phyloP scores from a whole-genome alignment of 208 protist species.

The Crithidia fasciculata region DNA sequence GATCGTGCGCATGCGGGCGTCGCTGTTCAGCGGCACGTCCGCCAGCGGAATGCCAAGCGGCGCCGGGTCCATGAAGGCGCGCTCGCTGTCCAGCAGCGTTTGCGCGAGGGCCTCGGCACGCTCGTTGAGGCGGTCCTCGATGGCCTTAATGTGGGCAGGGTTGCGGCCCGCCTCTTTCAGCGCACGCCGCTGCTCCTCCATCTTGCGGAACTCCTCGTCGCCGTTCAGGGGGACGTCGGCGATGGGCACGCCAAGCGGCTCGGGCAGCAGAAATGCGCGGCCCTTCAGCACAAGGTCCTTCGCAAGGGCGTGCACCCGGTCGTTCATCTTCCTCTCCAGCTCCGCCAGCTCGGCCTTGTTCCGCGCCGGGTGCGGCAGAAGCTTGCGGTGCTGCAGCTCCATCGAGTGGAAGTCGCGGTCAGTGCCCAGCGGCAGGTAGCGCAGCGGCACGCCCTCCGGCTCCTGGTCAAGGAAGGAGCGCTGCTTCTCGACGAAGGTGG shows the following conservation, averaged over 20 bases:
- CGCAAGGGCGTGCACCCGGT: constrained; percentile 65
- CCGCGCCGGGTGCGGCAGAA: constrained; percentile 36
- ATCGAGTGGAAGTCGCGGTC: constrained; percentile 74
- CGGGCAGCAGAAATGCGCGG: constrained; percentile 64
- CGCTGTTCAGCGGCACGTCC: constrained; percentile 70
- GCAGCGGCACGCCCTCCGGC: constrained; percentile 75
- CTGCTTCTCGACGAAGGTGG: constrained; percentile 68
- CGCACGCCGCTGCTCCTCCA: constrained; percentile 70
- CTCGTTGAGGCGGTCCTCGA: constrained; percentile 70
- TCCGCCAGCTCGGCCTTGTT: constrained; percentile 36
- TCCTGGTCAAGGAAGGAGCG: constrained; percentile 79
- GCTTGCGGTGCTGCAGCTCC: constrained; percentile 56
- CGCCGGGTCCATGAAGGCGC: constrained; percentile 69
- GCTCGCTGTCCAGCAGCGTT: constrained; percentile 56
- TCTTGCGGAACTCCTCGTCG: constrained; percentile 70
- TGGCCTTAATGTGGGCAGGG: constrained; percentile 35
- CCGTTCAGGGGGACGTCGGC: constrained; percentile 68
- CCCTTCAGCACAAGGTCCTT: constrained; percentile 70
- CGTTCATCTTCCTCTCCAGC: constrained; percentile 73
- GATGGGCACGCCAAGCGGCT: constrained; percentile 75
- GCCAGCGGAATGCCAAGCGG: constrained; percentile 69
- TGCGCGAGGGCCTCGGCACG: constrained; percentile 57
- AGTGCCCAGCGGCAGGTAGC: constrained; percentile 70
- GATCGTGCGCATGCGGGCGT: constrained; percentile 64
- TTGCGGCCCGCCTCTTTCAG: constrained; percentile 57